phyloP scores from a whole-genome alignment of 768 basidiomycete genomes.

The Panus rudis region DNA sequence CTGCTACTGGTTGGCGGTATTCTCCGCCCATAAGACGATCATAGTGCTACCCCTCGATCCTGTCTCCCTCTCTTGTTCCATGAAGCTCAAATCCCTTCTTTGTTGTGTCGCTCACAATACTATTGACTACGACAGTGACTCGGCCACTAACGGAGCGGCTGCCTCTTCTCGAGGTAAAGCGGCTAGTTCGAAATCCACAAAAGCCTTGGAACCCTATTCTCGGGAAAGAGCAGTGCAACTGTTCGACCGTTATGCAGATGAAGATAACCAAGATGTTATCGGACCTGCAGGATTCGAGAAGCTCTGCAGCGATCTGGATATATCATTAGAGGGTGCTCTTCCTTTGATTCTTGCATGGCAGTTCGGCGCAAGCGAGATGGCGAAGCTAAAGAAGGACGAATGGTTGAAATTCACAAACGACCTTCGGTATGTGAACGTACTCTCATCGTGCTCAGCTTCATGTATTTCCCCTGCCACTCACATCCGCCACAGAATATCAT shows the following conservation, averaged over 20 bases:
- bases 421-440: slow-evolving; percentile 33
- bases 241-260: slow-evolving; percentile 52
- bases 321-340: slow-evolving; percentile 65
- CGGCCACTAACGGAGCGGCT: neutral
- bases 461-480: neutral
- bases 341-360: slow-evolving; percentile 77
- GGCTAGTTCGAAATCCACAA: slow-evolving; percentile 1
- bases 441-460: neutral
- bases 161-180: neutral
- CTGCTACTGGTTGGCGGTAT: slow-evolving; percentile 3
- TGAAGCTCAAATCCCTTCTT: slow-evolving; percentile 55
- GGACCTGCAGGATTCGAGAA: slow-evolving; percentile 67
- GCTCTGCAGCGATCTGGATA: slow-evolving; percentile 62
- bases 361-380: slow-evolving; percentile 64
- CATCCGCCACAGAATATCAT: slow-evolving; percentile 36
- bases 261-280: slow-evolving; percentile 50
- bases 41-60: neutral
- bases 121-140: slow-evolving; percentile 22
- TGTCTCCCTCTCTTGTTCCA: slow-evolving; percentile 25
- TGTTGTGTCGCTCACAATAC: slow-evolving; percentile 57
- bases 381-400: slow-evolving; percentile 57
- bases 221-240: slow-evolving; percentile 42
- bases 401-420: slow-evolving; percentile 55
- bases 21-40: neutral
- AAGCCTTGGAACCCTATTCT: slow-evolving; percentile 36